These are phyloP conservation scores for Lonicera japonica DNA, from an alignment of 129 eudicot genomes.

Conservation along the genomic window DNA sequence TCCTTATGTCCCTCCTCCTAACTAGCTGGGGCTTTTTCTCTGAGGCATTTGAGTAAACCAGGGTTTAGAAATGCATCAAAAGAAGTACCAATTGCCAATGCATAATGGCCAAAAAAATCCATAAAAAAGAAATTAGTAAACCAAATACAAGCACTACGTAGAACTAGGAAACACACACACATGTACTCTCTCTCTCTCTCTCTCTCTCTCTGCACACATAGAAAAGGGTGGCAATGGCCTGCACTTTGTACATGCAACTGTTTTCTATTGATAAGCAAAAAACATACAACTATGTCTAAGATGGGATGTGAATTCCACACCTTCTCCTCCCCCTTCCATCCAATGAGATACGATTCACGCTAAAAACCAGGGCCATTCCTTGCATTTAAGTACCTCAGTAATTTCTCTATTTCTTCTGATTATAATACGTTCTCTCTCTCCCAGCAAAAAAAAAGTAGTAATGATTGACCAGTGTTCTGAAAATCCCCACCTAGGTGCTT, in stretches of 20 bases:
- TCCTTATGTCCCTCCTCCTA: constrained; percentile 86
- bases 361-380: not conserved
- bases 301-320: not conserved
- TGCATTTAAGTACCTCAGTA: not conserved
- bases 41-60: constrained; percentile 13
- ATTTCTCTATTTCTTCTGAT: not conserved
- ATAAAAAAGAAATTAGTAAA: not conserved
- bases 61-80: constrained; percentile 2
- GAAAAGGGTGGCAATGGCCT: not conserved
- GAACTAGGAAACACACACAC: not conserved
- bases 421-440: not conserved
- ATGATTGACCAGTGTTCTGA: too few species aligned
- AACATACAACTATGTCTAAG: not conserved
- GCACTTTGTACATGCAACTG: too few species aligned
- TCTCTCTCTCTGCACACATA: not conserved
- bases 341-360: not conserved
- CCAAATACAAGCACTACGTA: not conserved
- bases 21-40: constrained; percentile 53
- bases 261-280: too few species aligned
- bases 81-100: not conserved
- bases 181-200: not conserved
- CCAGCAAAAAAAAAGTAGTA: not conserved
- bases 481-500: too few species aligned
- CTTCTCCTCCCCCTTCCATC: not conserved
- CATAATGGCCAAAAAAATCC: not conserved